Evolutionary conservation across 169 alveolate species (phyloP).

Genomic region (Plasmodium gallinaceum): DNA sequence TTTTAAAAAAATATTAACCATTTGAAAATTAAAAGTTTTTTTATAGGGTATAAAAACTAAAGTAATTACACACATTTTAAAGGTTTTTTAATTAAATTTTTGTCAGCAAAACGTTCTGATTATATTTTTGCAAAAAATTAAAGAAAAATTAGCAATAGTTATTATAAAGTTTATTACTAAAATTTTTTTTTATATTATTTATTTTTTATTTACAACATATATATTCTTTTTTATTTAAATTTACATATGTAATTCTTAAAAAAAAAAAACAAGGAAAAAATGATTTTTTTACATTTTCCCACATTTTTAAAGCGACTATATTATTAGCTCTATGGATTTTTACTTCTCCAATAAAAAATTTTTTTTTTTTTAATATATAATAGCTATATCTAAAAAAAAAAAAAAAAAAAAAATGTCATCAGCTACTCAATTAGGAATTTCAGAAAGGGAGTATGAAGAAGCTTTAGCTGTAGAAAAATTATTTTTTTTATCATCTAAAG

Average conservation of each 20-base stretch:
- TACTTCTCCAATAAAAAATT: too few relatives aligned
- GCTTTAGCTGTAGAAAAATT: conserved; percentile 84
- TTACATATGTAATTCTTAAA: not conserved
- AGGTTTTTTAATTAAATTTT: too few relatives aligned
- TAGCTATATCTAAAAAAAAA: not conserved
- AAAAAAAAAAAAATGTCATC: conserved; percentile 68
- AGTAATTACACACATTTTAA: too few relatives aligned
- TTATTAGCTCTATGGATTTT: too few relatives aligned
- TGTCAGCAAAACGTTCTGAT: too few relatives aligned
- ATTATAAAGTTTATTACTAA: not conserved
- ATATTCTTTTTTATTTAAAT: not conserved
- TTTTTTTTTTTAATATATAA: too few relatives aligned
- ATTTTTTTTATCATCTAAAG: conserved; percentile 79
- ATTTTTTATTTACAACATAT: not conserved
- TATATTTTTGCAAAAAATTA: too few relatives aligned
- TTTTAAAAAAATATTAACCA: too few relatives aligned
- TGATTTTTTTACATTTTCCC: not conserved
- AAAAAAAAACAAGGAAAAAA: conserved; percentile 5
- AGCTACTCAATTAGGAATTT: conserved; percentile 81
- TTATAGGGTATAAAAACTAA: too few relatives aligned
- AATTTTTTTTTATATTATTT: conserved; percentile 8
- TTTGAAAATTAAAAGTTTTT: too few relatives aligned
- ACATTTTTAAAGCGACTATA: too few relatives aligned
- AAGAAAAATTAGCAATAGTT: too few relatives aligned
- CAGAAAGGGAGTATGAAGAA: conserved; percentile 86